Conservation (phyloP, 139 green algal species). For the Trebouxia sp. region DNA sequence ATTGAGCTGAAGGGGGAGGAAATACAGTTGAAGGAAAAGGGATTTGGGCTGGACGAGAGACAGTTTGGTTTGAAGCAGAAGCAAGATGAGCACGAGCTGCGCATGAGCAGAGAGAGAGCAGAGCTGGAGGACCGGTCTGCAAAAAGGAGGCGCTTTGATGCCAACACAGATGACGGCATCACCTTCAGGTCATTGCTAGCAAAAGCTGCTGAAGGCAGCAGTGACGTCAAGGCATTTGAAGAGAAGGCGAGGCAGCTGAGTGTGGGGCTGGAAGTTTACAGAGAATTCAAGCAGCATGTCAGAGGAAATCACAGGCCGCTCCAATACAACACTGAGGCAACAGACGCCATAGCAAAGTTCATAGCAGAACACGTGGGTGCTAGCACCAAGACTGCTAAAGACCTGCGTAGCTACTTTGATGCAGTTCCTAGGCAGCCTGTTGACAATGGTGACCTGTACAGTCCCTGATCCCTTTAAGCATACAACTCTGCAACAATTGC, state of each 20-base stretch:
- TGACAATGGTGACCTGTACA: background rate
- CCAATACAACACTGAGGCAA: background rate
- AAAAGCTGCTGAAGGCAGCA: background rate
- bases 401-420: background rate
- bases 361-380: background rate
- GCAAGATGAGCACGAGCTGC: background rate
- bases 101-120: background rate
- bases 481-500: too few species aligned
- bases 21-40: background rate
- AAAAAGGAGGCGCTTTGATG: background rate
- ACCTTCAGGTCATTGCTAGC: background rate
- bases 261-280: background rate
- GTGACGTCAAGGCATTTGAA: background rate
- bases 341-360: background rate
- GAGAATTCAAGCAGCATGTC: background rate
- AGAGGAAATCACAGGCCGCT: background rate
- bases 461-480: too few species aligned
- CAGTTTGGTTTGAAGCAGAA: constrained; percentile 9
- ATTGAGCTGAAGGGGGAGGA: constrained; percentile 1
- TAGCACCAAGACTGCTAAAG: background rate
- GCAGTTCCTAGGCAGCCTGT: constrained; percentile 2
- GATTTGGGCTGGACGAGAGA: background rate
- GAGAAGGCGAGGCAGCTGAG: background rate
- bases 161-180: background rate
- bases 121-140: background rate